These are phyloP conservation scores for Mycena amicta DNA, from an alignment of 768 basidiomycete species.

Conservation along the genomic window DNA sequence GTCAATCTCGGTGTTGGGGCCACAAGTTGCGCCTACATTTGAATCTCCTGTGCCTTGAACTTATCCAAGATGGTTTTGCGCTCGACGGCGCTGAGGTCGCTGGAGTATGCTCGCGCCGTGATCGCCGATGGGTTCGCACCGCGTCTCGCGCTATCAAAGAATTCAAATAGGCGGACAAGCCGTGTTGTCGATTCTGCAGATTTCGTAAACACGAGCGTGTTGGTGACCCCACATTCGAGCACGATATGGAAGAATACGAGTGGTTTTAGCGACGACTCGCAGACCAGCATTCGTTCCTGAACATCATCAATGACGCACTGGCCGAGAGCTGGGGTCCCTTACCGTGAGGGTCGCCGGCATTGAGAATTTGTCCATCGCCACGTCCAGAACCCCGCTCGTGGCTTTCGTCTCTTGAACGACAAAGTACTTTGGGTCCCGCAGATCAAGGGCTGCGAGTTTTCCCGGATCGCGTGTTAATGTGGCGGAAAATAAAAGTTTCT, in stretches of 20 bases:
- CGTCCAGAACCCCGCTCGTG: constrained; percentile 45
- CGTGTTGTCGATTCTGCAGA: constrained; percentile 88
- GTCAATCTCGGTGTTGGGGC: constrained; percentile 7
- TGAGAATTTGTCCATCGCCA: constrained; percentile 75
- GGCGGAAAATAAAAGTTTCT: constrained; percentile 95
- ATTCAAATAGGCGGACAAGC: constrained; percentile 78
- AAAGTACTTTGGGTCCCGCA: constrained; percentile 85
- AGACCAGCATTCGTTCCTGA: constrained; percentile 88
- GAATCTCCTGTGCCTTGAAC: constrained; percentile 79
- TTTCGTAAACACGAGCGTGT: constrained; percentile 95
- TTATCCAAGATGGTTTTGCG: constrained; percentile 76
- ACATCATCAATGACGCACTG: constrained; percentile 1
- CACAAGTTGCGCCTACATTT: constrained; percentile 60
- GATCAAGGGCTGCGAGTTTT: constrained; percentile 81
- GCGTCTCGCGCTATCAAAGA: constrained; percentile 58
- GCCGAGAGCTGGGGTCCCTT: constrained; percentile 23
- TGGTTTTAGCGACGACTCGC: constrained; percentile 80
- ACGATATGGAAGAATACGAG: constrained; percentile 88
- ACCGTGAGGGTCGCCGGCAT: constrained; percentile 82
- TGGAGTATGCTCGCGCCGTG: constrained; percentile 78
- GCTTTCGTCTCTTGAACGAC: constrained; percentile 63
- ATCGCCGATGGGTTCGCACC: constrained; percentile 32
- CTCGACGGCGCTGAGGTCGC: constrained; percentile 75
- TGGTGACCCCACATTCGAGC: constrained; percentile 57
- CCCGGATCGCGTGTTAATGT: constrained; percentile 93